Conservation (phyloP, 768 basidiomycete species). For the Guyanaporus albipodus region DNA sequence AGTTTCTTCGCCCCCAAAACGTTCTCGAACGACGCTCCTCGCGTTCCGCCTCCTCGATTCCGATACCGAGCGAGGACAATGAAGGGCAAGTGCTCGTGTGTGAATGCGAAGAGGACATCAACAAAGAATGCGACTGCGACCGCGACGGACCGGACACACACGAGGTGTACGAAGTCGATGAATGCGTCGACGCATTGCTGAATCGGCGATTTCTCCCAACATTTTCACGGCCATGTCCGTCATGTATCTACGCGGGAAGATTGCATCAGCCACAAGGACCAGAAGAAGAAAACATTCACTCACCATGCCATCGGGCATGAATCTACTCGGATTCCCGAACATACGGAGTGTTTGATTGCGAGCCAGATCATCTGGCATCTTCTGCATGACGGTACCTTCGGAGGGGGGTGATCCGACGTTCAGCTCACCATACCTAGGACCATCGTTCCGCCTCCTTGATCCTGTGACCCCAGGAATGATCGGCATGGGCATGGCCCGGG, state of each 20-base stretch:
- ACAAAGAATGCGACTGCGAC: slow-evolving; percentile 15
- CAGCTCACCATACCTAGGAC: background rate
- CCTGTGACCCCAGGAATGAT: background rate
- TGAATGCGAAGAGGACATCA: slow-evolving; percentile 16
- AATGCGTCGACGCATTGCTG: slow-evolving; percentile 18
- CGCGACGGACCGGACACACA: slow-evolving; percentile 20
- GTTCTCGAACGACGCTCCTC: slow-evolving; percentile 18
- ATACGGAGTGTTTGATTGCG: background rate
- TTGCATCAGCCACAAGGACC: background rate
- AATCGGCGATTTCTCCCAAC: slow-evolving; percentile 10
- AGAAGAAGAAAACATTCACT: background rate
- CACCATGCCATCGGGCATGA: slow-evolving; percentile 2
- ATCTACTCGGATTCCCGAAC: background rate
- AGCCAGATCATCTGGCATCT: background rate
- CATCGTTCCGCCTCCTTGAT: background rate
- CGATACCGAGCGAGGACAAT: slow-evolving; percentile 19
- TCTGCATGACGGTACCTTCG: background rate
- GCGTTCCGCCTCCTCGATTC: slow-evolving; percentile 23
- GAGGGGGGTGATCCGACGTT: background rate
- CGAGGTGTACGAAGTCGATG: slow-evolving; percentile 18
- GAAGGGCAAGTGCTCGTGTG: slow-evolving; percentile 17
- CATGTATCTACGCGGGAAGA: background rate
- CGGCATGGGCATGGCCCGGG: slow-evolving; percentile 8
- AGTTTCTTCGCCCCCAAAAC: slow-evolving; percentile 16
- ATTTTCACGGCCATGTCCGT: background rate